Base-by-base conservation (phyloP, 768 basidiomycete species). In the Tylopilus rubrobrunneus region DNA sequence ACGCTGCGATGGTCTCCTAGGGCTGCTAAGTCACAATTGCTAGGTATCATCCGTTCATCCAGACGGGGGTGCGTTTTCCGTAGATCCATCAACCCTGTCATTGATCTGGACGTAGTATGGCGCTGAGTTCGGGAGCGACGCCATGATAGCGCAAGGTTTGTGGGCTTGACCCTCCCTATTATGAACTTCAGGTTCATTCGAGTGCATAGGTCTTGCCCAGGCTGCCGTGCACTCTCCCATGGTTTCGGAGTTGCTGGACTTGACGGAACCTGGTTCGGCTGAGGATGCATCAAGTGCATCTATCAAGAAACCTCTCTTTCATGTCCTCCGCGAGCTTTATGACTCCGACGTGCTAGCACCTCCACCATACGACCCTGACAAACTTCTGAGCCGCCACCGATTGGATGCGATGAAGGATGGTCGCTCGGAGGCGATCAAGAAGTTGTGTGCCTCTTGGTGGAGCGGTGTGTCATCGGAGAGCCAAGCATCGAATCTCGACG, bases 11-110 rank as follows among this genome's bases (percentile, higher is more conserved):
- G 19, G 19, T 42, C 4, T 19, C 33, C 14, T 12, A 0, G 25
- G 5, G 29, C 33, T 34, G 23, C 51, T 36, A 34, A 53, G 15
- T 47, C 7, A 31, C 5, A 7, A 37, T 21, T 15, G 17, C 11
- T 53, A 84, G 82, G 5, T 53, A 78, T 12, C 83, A 85, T 65
- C 80, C 82, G 0, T 64, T 81, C 45, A 85, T 85, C 45, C 77
- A 79, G 58, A 67, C 76, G n/a, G 83, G 83, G 40, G 82, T 83
- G 61, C 42, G 77, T 74, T 8, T 29, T 42, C 7, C 12, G 34
- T 23, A n/a, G 7, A 5, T 14, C 8, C 17, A 23, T 15, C 28
- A 37, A 23, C 15, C 5, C 39, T 45, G 28, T 34, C 28, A 36
- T 11, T 42, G n/a, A 41, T 14, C n/a, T 42, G 7, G 21, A 21